phyloP scores from a whole-genome alignment of 495 filamentous ascomycete genomes.

The Penicillium flavigenum region DNA sequence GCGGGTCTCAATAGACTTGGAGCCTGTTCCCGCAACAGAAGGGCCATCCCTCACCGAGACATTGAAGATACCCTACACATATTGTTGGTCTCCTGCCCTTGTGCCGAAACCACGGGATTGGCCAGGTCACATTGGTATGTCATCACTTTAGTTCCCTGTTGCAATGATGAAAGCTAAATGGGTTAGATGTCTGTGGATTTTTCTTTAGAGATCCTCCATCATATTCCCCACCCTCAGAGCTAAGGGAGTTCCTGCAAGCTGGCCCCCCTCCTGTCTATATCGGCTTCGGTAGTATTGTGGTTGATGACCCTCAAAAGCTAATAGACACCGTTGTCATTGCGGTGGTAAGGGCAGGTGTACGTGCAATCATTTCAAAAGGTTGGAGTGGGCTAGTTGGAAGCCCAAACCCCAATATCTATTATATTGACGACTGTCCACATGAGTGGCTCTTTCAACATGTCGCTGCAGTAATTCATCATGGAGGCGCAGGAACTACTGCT shows the following conservation, averaged over 20 bases:
- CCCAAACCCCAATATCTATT: conserved; percentile 49
- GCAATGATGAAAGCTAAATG: neutral
- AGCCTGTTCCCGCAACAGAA: conserved; percentile 43
- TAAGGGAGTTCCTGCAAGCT: conserved; percentile 51
- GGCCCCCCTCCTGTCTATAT: conserved; percentile 63
- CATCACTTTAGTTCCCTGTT: neutral
- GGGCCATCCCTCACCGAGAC: conserved; percentile 39
- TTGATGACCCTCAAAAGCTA: conserved; percentile 57
- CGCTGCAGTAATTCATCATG: conserved; percentile 61
- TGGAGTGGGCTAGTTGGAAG: conserved; percentile 61
- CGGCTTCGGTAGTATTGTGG: conserved; percentile 67
- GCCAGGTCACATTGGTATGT: conserved; percentile 53
- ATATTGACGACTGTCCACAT: conserved; percentile 61
- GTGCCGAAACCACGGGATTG: conserved; percentile 64
- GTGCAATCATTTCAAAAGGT: conserved; percentile 62
- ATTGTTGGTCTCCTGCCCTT: conserved; percentile 63
- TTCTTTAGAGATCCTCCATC: conserved; percentile 54
- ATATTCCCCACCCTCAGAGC: conserved; percentile 52
- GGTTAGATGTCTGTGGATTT: conserved; percentile 58
- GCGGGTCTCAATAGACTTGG: conserved; percentile 51
- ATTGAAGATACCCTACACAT: conserved; percentile 60
- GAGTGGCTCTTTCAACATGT: conserved; percentile 64
- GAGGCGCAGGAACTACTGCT: conserved; percentile 61
- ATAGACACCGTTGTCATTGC: conserved; percentile 56
- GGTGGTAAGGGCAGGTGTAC: conserved; percentile 46